Evolutionary conservation across 345 rosid species (phyloP).

Genomic region (Kandelia obovata): DNA sequence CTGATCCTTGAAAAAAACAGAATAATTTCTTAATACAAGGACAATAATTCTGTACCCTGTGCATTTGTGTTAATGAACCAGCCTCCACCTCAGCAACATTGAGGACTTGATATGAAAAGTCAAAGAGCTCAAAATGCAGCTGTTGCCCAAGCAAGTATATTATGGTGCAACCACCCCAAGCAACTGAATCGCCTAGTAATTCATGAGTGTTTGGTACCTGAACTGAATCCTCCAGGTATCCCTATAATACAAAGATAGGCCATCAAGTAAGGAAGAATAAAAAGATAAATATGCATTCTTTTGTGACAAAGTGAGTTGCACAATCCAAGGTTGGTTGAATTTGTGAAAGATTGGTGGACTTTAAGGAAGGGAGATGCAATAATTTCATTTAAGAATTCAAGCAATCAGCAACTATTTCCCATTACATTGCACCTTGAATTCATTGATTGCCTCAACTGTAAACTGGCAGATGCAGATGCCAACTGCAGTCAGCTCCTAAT

Average conservation of each 20-base stretch:
- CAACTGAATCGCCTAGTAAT: slow-evolving; percentile 80
- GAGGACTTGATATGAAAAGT: slow-evolving; percentile 94
- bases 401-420: too few relatives aligned
- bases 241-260: slow-evolving; percentile 40
- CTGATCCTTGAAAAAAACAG: too few relatives aligned
- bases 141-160: slow-evolving; percentile 95
- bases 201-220: slow-evolving; percentile 50
- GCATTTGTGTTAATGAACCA: slow-evolving; percentile 49
- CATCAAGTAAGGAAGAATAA: slow-evolving; percentile 9
- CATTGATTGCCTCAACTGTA: too few relatives aligned
- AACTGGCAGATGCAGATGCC: too few relatives aligned
- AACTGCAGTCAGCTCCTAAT: too few relatives aligned
- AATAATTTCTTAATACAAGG: too few relatives aligned
- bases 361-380: too few relatives aligned
- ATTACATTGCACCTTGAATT: too few relatives aligned
- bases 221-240: slow-evolving; percentile 74
- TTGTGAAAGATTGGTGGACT: too few relatives aligned
- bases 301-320: not conserved
- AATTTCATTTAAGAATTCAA: too few relatives aligned
- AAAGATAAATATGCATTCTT: not conserved
- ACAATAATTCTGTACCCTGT: slow-evolving; percentile 21
- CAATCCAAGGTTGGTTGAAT: too few relatives aligned
- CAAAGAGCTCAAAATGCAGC: slow-evolving; percentile 95
- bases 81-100: slow-evolving; percentile 94
- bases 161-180: slow-evolving; percentile 99